phyloP scores from a whole-genome alignment of 352 stramenopile genomes.

The Peronospora belbahrii region DNA sequence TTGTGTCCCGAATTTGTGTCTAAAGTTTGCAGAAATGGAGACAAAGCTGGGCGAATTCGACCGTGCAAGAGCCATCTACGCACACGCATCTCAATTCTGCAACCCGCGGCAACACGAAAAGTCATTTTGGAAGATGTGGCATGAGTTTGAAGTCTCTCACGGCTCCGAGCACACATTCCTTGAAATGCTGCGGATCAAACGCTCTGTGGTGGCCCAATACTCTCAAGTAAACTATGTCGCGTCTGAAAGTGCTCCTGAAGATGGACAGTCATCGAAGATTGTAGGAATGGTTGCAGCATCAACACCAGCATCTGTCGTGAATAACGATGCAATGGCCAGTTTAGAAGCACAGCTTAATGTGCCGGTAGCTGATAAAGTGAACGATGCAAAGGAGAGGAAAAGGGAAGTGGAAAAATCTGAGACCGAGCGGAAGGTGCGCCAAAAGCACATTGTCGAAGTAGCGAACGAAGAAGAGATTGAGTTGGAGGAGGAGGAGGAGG shows the following conservation, averaged over 20 bases:
- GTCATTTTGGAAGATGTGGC: conserved; percentile 95
- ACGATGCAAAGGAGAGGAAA: conserved; percentile 54
- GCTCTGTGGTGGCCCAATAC: conserved; percentile 93
- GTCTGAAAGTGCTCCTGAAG: conserved; percentile 73
- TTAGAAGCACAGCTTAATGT: conserved; percentile 74
- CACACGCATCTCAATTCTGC: conserved; percentile 95
- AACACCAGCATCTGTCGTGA: conserved; percentile 23
- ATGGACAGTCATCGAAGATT: conserved; percentile 20
- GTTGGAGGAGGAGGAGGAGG: conserved; percentile 84
- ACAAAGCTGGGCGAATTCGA: conserved; percentile 95
- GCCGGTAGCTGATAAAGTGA: conserved; percentile 14
- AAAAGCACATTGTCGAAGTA: conserved; percentile 66
- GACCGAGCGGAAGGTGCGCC: conserved; percentile 71
- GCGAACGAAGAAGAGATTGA: conserved; percentile 91
- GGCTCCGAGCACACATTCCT: conserved; percentile 97
- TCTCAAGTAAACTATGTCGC: conserved; percentile 95
- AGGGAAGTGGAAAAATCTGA: conserved; percentile 39
- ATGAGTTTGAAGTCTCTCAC: conserved; percentile 93
- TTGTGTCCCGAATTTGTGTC: conserved; percentile 86
- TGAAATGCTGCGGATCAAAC: conserved; percentile 98
- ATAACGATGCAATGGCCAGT: conserved; percentile 82
- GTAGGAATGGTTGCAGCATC: conserved; percentile 50
- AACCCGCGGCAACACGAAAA: conserved; percentile 90
- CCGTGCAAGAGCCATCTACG: conserved; percentile 91
- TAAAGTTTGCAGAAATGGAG: conserved; percentile 96